phyloP scores from a whole-genome alignment of 306 rosid species.

The Neltuma alba region DNA sequence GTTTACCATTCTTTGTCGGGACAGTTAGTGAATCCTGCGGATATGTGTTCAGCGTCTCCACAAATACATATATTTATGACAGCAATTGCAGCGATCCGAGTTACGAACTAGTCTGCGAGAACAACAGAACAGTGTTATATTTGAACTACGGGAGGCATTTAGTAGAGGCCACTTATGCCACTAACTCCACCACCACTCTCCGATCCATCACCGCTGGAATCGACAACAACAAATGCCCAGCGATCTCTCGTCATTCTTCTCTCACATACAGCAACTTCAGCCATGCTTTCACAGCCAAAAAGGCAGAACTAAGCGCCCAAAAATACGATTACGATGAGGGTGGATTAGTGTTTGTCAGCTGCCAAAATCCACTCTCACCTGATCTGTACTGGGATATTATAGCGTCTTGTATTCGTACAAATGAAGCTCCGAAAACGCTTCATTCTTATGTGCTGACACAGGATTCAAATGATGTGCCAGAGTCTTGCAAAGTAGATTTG shows the following conservation, averaged over 20 bases:
- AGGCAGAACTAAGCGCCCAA: too few species aligned
- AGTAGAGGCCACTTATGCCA: not conserved
- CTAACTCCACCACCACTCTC: not conserved
- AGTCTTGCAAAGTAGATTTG: constrained; percentile 9
- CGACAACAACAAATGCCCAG: not conserved
- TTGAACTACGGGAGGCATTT: not conserved
- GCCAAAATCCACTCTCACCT: too few species aligned
- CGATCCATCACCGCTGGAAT: not conserved
- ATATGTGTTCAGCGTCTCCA: not conserved
- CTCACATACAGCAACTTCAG: not conserved
- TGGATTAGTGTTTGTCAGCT: too few species aligned
- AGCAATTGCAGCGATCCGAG: not conserved
- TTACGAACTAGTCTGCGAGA: not conserved
- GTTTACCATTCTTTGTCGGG: not conserved
- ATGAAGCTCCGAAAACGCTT: too few species aligned
- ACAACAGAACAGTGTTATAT: not conserved
- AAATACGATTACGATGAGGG: too few species aligned
- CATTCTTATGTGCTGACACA: too few species aligned
- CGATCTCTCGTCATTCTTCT: not conserved
- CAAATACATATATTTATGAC: not conserved
- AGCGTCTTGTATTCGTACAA: too few species aligned
- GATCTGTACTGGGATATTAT: too few species aligned
- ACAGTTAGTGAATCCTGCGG: not conserved
- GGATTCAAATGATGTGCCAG: too few species aligned
- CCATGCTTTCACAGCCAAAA: not conserved